Evolutionary conservation across 2,329 filamentous ascomycete genomes (phyloP).

Genomic region (Cladosporium austrohemisphaericum): DNA sequence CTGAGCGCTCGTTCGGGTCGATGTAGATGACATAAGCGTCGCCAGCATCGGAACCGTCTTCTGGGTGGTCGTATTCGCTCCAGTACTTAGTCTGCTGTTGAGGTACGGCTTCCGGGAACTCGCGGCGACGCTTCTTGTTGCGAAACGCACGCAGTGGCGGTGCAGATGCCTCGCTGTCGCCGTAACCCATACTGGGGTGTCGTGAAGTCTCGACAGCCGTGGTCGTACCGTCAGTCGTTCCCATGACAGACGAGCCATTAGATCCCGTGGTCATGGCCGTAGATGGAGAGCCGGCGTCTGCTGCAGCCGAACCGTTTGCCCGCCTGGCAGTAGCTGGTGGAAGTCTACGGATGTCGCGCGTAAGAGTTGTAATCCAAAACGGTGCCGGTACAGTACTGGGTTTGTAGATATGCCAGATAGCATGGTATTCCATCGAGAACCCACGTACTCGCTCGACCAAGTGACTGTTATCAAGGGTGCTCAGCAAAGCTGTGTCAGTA

Average conservation of each 20-base stretch:
- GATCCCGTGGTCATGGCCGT: conserved; percentile 34
- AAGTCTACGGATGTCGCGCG: conserved; percentile 52
- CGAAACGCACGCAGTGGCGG: conserved; percentile 41
- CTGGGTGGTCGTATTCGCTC: conserved; percentile 84
- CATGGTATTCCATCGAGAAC: conserved; percentile 53
- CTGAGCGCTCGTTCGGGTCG: conserved; percentile 64
- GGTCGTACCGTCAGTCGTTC: conserved; percentile 30
- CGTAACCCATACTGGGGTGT: conserved; percentile 20
- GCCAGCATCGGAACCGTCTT: conserved; percentile 57
- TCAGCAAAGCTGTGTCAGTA: conserved; percentile 37
- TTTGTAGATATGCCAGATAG: conserved; percentile 47
- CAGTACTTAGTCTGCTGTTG: conserved; percentile 56
- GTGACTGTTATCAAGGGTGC: conserved; percentile 46
- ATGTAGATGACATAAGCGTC: conserved; percentile 68
- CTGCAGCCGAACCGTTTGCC: conserved; percentile 22
- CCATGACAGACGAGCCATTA: conserved; percentile 35
- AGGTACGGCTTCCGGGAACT: conserved; percentile 25
- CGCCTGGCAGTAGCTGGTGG: conserved; percentile 38
- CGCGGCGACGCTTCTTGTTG: conserved; percentile 39
- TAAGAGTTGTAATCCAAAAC: conserved; percentile 47
- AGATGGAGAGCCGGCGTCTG: conserved; percentile 22
- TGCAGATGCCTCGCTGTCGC: conserved; percentile 36
- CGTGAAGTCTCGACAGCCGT: conserved; percentile 31
- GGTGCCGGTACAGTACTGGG: conserved; percentile 44
- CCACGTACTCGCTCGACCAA: conserved; percentile 51